Conservation (phyloP, 2,329 filamentous ascomycete genomes). For the Diaporthe sp. region DNA sequence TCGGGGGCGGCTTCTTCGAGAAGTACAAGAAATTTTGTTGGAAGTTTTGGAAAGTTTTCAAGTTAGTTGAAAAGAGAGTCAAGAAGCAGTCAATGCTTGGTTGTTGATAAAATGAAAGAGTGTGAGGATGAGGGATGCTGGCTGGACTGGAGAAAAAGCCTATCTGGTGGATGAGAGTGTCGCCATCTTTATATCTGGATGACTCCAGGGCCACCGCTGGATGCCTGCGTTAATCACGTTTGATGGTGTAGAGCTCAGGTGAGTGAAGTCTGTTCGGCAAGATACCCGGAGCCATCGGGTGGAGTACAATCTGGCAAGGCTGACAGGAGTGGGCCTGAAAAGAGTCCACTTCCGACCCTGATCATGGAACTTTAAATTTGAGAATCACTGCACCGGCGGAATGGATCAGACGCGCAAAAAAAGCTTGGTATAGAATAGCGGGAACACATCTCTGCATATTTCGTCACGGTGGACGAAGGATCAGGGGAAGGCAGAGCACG, state of each 20-base stretch:
- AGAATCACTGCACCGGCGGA: not conserved
- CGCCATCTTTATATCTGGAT: not conserved
- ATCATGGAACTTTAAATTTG: conserved; percentile 3
- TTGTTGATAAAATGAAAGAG: not conserved
- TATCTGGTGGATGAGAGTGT: not conserved
- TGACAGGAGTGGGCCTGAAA: not conserved
- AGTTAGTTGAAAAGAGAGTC: not conserved
- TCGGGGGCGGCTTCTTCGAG: not conserved
- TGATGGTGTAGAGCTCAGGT: not conserved
- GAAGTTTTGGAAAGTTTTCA: not conserved
- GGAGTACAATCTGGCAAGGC: conserved; percentile 21
- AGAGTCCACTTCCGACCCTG: conserved; percentile 9
- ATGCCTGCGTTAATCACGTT: not conserved
- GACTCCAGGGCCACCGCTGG: not conserved
- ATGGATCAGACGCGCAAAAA: not conserved
- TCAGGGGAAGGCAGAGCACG: not conserved
- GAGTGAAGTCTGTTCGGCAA: conserved; percentile 12
- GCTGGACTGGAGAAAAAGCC: not conserved
- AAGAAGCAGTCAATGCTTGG: conserved; percentile 15
- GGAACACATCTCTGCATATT: not conserved
- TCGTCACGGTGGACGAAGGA: not conserved
- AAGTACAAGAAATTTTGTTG: not conserved
- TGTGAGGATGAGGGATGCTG: not conserved
- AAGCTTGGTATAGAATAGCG: conserved; percentile 8
- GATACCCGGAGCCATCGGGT: conserved; percentile 9